Percentiles rank a stretch among this genome's conserved stretches.
These are phyloP conservation scores for Sporothrix pallida DNA, from an alignment of 2,329 filamentous ascomycete species.

Conservation along the genomic window DNA sequence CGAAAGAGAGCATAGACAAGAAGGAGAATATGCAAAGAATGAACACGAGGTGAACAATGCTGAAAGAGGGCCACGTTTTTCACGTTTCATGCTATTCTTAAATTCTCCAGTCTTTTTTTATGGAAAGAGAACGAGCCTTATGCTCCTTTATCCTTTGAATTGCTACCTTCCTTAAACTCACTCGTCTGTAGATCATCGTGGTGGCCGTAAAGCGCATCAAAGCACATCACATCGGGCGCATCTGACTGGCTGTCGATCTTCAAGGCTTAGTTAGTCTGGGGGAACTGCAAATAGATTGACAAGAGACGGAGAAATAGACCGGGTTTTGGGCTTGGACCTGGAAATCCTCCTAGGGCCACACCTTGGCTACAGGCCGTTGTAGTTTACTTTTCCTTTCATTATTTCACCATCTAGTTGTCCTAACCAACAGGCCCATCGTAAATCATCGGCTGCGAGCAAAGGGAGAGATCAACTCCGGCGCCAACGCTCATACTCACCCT, in stretches of 20 bases:
- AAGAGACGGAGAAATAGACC: no score
- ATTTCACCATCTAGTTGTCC: no score
- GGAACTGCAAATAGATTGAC: not conserved
- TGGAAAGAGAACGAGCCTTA: not conserved
- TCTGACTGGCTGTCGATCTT: not conserved
- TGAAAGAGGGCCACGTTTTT: not conserved
- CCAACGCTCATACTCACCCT: not conserved
- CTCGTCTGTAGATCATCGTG: not conserved
- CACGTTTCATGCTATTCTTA: not conserved
- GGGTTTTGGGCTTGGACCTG: not conserved
- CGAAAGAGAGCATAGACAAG: not conserved
- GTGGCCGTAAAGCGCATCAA: not conserved
- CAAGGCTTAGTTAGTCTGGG: not conserved
- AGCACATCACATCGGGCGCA: not conserved
- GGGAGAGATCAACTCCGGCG: constrained; percentile 5
- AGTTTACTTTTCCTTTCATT: no score
- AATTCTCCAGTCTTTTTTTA: not conserved
- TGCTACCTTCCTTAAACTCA: not conserved
- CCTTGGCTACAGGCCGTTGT: no score
- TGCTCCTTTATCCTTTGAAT: not conserved
- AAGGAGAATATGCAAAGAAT: not conserved
- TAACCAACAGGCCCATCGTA: not conserved
- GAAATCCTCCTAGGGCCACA: not conserved
- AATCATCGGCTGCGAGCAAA: constrained; percentile 15
- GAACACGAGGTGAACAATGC: not conserved